Percentiles rank a stretch among this genome's conserved stretches.
Evolutionary conservation across 768 basidiomycete species (phyloP).

Genomic region (Lactarius sanguifluus): DNA sequence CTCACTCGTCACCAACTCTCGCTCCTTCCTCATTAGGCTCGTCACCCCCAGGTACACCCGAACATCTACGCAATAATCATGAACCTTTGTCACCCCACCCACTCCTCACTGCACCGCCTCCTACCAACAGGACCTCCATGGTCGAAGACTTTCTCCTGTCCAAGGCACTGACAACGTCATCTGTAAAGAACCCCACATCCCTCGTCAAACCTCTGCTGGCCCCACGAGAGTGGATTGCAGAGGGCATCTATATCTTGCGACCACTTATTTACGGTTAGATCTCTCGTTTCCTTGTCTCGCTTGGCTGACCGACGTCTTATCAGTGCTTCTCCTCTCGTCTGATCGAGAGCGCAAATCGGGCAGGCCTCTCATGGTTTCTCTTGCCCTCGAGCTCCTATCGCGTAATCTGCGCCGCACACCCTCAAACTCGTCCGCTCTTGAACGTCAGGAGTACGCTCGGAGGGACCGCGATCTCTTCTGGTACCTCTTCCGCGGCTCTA

Average conservation of each 20-base stretch:
- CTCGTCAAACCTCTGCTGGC: slow-evolving; percentile 61
- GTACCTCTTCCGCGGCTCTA: slow-evolving; percentile 82
- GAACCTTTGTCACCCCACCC: slow-evolving; percentile 63
- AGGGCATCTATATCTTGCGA: slow-evolving; percentile 66
- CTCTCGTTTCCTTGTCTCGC: neutral
- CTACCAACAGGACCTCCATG: slow-evolving; percentile 50
- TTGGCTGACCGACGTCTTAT: slow-evolving; percentile 14
- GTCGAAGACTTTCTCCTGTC: slow-evolving; percentile 82
- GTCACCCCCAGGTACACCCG: slow-evolving; percentile 64
- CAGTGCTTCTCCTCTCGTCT: slow-evolving; percentile 43
- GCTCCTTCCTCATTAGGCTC: slow-evolving; percentile 55
- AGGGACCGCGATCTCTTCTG: slow-evolving; percentile 80
- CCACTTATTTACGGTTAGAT: slow-evolving; percentile 75
- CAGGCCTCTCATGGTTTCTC: slow-evolving; percentile 61
- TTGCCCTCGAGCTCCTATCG: slow-evolving; percentile 71
- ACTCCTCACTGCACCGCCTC: slow-evolving; percentile 54
- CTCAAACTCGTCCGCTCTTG: slow-evolving; percentile 58
- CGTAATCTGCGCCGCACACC: slow-evolving; percentile 71
- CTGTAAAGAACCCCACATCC: slow-evolving; percentile 68
- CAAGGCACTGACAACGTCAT: slow-evolving; percentile 71
- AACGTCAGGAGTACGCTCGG: slow-evolving; percentile 76
- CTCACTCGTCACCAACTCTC: slow-evolving; percentile 58
- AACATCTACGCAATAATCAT: slow-evolving; percentile 80
- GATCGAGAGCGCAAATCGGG: slow-evolving; percentile 45
- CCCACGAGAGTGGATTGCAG: slow-evolving; percentile 72